Evolutionary conservation across 2,329 filamentous ascomycete genomes (phyloP), one percentile per base, ranked within the genome.

Genomic region (Diaporthe helianthi): DNA sequence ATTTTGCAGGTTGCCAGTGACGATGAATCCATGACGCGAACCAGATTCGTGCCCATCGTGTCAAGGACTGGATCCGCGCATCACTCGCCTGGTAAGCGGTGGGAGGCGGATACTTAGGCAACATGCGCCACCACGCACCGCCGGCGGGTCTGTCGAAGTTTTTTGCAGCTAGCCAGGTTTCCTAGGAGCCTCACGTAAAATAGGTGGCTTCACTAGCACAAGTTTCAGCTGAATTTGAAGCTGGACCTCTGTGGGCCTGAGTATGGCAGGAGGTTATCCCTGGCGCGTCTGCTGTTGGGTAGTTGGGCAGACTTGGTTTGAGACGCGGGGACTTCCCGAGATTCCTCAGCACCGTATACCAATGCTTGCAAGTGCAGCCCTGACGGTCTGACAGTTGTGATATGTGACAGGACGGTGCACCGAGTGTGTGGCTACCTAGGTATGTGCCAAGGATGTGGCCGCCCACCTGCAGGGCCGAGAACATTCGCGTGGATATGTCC

Each of bases 191-290:
- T 63, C 29, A 26, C 29, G 29, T 9, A 10, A 31, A 12, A 38
- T 1, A 36, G 22, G 58, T 47, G 41, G 44, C 41, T 26, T 63
- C 44, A 49, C 58, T 63, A 63, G 69, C 31, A 41, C 51, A 64
- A 70, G 69, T 69, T 66, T 55, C 69, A 71, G 66, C 66, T 69
- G 69, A 71, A 47, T 60, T 47, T 65, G 60, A 65, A 69, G 66
- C 58, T 52, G 60, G 60, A 54, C 46, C 60, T 33, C 9, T 69
- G 41, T 29, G 58, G 58, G 44, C 58, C 41, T 49, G 29, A 63
- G 19, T 29, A 49, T 47, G 58, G 58, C 58, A 63, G 29, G 44
- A 49, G 12, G 29, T 26, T 9, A 47, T 15, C 29, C 41, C 41
- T 36, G 58, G 13, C 58, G 15, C 8, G 31, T 46, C 24, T 38